These are phyloP conservation scores for Rhodotorula kratochvilovae DNA, from an alignment of 768 basidiomycete species.

Conservation along the genomic window DNA sequence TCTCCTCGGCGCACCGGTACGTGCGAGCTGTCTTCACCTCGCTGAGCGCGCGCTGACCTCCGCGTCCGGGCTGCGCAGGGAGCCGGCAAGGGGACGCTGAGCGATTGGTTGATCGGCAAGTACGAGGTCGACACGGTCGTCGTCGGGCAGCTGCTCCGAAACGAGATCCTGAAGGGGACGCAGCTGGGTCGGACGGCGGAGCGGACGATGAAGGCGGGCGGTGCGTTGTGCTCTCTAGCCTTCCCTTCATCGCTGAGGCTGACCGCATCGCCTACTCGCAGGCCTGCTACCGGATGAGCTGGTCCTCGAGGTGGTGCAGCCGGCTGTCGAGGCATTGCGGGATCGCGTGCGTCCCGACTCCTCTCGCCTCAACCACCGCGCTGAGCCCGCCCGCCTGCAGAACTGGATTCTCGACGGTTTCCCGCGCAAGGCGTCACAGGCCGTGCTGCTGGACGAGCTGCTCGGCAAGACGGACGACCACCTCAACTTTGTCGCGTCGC, in stretches of 20 bases:
- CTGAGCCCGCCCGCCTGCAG: constrained; percentile 48
- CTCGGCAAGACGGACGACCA: constrained; percentile 54
- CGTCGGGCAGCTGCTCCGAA: constrained; percentile 77
- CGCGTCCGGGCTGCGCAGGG: constrained; percentile 36
- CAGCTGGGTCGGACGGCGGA: constrained; percentile 70
- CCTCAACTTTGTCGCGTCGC: constrained; percentile 79
- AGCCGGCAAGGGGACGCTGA: constrained; percentile 66
- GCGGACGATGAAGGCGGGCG: constrained; percentile 71
- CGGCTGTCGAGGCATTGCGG: constrained; percentile 61
- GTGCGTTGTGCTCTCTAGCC: constrained; percentile 30
- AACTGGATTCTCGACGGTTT: constrained; percentile 93
- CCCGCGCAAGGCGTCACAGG: constrained; percentile 82
- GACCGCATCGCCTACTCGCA: not conserved
- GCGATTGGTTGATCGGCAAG: constrained; percentile 67
- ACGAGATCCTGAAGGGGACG: constrained; percentile 74
- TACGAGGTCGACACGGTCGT: constrained; percentile 74
- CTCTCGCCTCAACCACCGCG: constrained; percentile 24
- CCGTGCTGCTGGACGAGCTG: constrained; percentile 68
- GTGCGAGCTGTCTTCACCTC: not conserved
- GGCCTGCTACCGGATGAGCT: constrained; percentile 68
- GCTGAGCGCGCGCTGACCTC: not conserved
- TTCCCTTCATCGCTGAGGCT: not conserved
- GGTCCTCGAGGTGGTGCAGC: constrained; percentile 70
- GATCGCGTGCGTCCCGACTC: constrained; percentile 13
- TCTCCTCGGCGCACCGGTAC: constrained; percentile 38